Conservation (phyloP, 2,329 filamentous ascomycete genomes). For the Diaporthe citriasiana region DNA sequence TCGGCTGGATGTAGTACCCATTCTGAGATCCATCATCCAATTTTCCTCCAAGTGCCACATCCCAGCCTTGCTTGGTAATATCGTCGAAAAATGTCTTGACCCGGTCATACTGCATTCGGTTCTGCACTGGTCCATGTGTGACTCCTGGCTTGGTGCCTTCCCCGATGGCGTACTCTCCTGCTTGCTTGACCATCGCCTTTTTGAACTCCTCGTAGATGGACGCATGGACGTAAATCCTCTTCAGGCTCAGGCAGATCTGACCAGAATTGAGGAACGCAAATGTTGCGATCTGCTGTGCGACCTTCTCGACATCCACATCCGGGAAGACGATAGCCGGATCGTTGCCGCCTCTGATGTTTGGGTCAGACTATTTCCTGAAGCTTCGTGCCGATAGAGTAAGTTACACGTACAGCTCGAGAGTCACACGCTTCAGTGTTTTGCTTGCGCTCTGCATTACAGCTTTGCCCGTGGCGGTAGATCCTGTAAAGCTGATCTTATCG, state of each 20-base stretch:
- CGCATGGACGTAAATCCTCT: slow-evolving; percentile 68
- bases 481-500: slow-evolving; percentile 75
- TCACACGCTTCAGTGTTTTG: slow-evolving; percentile 61
- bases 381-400: neutral
- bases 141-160: slow-evolving; percentile 38
- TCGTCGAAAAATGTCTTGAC: slow-evolving; percentile 15
- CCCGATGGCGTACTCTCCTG: slow-evolving; percentile 53
- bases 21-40: slow-evolving; percentile 45
- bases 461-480: slow-evolving; percentile 58
- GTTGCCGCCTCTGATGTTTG: slow-evolving; percentile 57
- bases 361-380: neutral
- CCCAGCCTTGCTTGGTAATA: slow-evolving; percentile 55
- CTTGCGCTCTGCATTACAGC: slow-evolving; percentile 57
- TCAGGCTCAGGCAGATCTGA: slow-evolving; percentile 67
- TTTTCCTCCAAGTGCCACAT: slow-evolving; percentile 59
- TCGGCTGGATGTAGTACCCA: slow-evolving; percentile 70
- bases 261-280: slow-evolving; percentile 71
- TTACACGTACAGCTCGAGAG: slow-evolving; percentile 51
- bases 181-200: slow-evolving; percentile 61
- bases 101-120: slow-evolving; percentile 66
- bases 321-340: slow-evolving; percentile 61
- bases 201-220: slow-evolving; percentile 64
- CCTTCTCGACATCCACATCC: slow-evolving; percentile 57
- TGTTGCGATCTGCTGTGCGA: slow-evolving; percentile 55
- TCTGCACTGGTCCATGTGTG: slow-evolving; percentile 69